These are phyloP conservation scores for Acanthamoeba healyi DNA, from an alignment of 208 protist genomes.

Conservation along the genomic window DNA sequence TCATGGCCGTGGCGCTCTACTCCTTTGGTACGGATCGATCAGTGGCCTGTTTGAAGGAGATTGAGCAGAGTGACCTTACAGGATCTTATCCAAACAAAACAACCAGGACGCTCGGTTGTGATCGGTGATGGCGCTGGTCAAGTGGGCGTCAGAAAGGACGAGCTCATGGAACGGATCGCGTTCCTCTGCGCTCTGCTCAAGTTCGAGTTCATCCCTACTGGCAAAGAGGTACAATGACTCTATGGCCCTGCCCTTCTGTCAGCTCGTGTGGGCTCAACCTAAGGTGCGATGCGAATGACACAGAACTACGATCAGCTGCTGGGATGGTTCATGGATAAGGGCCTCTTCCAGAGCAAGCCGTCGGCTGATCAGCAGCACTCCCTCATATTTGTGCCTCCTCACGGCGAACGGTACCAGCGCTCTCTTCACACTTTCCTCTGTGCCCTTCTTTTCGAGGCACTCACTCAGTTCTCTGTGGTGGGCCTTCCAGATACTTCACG, in stretches of 20 bases:
- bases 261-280: not conserved
- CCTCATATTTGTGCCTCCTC: slow-evolving; percentile 62
- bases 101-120: not conserved
- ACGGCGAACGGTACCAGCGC: slow-evolving; percentile 13
- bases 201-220: slow-evolving; percentile 72
- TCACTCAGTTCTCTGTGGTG: not conserved
- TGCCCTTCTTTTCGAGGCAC: not conserved
- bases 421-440: not conserved
- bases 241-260: not conserved
- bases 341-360: slow-evolving; percentile 44
- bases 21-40: slow-evolving; percentile 30
- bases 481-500: slow-evolving; percentile 23
- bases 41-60: too few species aligned
- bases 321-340: slow-evolving; percentile 45
- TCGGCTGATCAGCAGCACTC: not conserved
- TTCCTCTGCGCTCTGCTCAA: slow-evolving; percentile 52
- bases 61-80: too few species aligned
- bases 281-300: not conserved
- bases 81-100: too few species aligned
- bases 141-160: slow-evolving; percentile 13
- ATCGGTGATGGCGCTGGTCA: not conserved
- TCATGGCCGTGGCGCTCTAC: slow-evolving; percentile 51
- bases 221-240: slow-evolving; percentile 51
- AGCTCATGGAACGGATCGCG: slow-evolving; percentile 13
- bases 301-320: slow-evolving; percentile 22